Evolutionary conservation across 805 yeast species (phyloP).

Genomic region (Candida namnaoensis): DNA sequence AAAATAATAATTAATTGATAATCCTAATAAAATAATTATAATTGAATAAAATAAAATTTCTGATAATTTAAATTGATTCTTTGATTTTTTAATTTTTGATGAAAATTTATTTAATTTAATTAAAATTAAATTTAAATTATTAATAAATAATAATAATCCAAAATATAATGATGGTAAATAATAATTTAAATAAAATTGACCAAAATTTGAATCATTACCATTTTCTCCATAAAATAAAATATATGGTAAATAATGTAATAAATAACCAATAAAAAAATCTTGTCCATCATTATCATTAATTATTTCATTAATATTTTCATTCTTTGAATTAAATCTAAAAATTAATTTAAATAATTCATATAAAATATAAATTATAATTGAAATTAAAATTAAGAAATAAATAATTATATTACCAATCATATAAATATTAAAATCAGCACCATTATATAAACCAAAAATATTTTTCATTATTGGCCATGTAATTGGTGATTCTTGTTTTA

Average conservation of each 20-base stretch:
- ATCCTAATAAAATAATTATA: too few relatives aligned
- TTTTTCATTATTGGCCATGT: conserved; percentile 54
- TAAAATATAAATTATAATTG: conserved; percentile 18
- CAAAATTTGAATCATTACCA: conserved; percentile 4
- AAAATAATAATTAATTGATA: neutral
- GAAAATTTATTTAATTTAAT: too few relatives aligned
- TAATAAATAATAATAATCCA: conserved; percentile 26
- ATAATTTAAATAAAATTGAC: conserved; percentile 31
- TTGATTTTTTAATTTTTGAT: too few relatives aligned
- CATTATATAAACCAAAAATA: conserved; percentile 53
- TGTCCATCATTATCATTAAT: conserved; percentile 12
- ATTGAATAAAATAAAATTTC: too few relatives aligned
- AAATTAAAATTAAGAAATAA: conserved; percentile 37
- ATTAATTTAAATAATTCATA: conserved; percentile 17
- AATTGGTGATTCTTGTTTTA: conserved; percentile 42
- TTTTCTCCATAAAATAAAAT: conserved; percentile 12
- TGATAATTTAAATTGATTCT: too few relatives aligned
- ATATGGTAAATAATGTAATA: conserved; percentile 50
- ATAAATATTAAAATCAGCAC: conserved; percentile 38
- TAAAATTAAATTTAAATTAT: too few relatives aligned
- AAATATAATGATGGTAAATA: conserved; percentile 45
- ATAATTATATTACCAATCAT: conserved; percentile 56
- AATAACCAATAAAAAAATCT: conserved; percentile 40
- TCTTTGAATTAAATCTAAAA: conserved; percentile 15
- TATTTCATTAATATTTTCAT: conserved; percentile 8